Conservation (phyloP, 2,329 filamentous ascomycete species). For the Cladophialophora psammophila region DNA sequence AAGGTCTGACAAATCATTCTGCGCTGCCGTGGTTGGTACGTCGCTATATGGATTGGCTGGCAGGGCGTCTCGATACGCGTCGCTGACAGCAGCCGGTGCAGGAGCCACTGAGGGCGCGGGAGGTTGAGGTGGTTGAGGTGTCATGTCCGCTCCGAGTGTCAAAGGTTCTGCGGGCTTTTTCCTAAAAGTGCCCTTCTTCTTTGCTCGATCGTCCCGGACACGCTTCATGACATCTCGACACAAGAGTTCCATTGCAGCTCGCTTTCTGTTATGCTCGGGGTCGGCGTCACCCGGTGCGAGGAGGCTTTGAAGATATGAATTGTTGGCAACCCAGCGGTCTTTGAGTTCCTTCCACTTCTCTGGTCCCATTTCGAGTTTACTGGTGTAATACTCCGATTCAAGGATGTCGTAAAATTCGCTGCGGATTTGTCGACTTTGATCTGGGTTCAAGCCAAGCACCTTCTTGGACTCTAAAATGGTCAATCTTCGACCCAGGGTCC, state of each 20-base stretch:
- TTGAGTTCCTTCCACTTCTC: slow-evolving; percentile 77
- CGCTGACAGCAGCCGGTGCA: slow-evolving; percentile 41
- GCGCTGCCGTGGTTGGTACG: slow-evolving; percentile 20
- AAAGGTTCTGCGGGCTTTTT: slow-evolving; percentile 44
- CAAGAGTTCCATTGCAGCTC: slow-evolving; percentile 73
- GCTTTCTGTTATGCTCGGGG: slow-evolving; percentile 61
- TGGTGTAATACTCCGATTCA: slow-evolving; percentile 70
- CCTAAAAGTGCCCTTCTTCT: slow-evolving; percentile 49
- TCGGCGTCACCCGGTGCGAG: slow-evolving; percentile 60
- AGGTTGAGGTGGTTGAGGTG: slow-evolving; percentile 24
- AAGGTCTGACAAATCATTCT: slow-evolving; percentile 53
- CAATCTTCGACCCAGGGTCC: slow-evolving; percentile 70
- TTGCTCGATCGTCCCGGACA: slow-evolving; percentile 70
- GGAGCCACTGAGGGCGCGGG: slow-evolving; percentile 46
- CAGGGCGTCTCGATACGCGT: slow-evolving; percentile 27
- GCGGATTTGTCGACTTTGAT: slow-evolving; percentile 71
- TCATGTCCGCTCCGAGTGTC: slow-evolving; percentile 54
- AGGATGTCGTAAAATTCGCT: slow-evolving; percentile 72
- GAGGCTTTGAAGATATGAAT: slow-evolving; percentile 62
- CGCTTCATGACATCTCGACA: slow-evolving; percentile 81
- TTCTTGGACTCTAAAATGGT: slow-evolving; percentile 78
- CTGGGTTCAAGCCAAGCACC: slow-evolving; percentile 71
- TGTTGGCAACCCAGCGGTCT: slow-evolving; percentile 69
- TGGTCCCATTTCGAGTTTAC: slow-evolving; percentile 74
- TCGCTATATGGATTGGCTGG: slow-evolving; percentile 34